A percentile compares a stretch with the other conserved stretches of the same genome.
Conservation (phyloP, 1,284 basidiomycete genomes). For the Trametes hirsuta region DNA sequence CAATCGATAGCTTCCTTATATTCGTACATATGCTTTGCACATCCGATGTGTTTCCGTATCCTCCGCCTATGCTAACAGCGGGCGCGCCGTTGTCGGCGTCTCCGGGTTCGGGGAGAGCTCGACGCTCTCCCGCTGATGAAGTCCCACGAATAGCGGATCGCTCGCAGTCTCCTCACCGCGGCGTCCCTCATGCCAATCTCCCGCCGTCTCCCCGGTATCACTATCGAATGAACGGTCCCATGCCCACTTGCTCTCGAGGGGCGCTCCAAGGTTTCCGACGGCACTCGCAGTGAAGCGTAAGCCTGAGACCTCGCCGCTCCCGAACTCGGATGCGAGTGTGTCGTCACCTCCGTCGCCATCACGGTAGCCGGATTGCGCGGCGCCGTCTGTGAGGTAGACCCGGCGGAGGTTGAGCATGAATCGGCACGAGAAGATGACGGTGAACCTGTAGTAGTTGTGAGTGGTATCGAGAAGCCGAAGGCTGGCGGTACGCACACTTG, state of each 20-base stretch:
- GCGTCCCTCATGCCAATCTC: background rate
- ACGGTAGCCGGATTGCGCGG: background rate
- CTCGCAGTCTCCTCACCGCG: background rate
- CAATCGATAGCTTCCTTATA: no score
- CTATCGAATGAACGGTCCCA: background rate
- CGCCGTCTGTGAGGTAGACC: conserved; percentile 17
- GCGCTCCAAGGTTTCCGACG: conserved; percentile 28
- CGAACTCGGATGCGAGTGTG: background rate
- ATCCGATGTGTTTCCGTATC: no score
- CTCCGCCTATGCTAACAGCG: no score
- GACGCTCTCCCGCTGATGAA: background rate
- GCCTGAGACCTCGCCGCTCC: background rate
- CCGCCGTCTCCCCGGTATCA: background rate
- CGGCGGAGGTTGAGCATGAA: conserved; percentile 33
- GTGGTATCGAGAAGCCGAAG: background rate
- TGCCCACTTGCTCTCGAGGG: conserved; percentile 13
- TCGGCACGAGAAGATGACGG: conserved; percentile 25
- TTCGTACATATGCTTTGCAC: no score
- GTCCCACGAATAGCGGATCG: conserved; percentile 11
- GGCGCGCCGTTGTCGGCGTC: background rate
- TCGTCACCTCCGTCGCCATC: background rate
- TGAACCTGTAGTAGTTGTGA: conserved; percentile 20
- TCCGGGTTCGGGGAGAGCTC: background rate
- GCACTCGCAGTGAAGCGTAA: conserved; percentile 23
- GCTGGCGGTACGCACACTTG: background rate